Conservation (phyloP, 495 filamentous ascomycete genomes). For the Amniculicola lignicola region DNA sequence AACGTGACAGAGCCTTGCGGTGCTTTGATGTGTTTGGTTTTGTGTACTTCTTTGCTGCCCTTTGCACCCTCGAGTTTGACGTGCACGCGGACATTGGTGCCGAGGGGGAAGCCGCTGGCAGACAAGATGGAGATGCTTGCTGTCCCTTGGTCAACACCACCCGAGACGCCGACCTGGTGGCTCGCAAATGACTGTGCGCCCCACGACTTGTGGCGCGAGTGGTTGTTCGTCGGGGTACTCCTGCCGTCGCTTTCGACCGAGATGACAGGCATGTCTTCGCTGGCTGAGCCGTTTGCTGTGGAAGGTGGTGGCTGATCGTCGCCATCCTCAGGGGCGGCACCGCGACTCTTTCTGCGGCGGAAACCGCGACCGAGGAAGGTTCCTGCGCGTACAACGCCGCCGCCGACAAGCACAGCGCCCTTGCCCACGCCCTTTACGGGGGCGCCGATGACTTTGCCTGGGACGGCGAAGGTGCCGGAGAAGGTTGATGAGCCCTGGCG, state of each 20-base stretch:
- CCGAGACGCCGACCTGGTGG: constrained; percentile 48
- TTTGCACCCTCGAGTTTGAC: constrained; percentile 65
- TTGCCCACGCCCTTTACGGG: constrained; percentile 87
- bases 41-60: constrained; percentile 72
- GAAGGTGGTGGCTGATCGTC: constrained; percentile 11
- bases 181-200: constrained; percentile 54
- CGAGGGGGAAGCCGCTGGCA: constrained; percentile 71
- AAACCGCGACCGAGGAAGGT: constrained; percentile 81
- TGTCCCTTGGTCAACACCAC: constrained; percentile 61
- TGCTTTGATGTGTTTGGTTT: constrained; percentile 76
- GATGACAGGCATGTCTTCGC: constrained; percentile 32
- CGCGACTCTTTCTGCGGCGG: constrained; percentile 60
- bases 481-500: constrained; percentile 92
- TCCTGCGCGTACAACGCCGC: constrained; percentile 79
- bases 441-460: constrained; percentile 89
- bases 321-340: constrained; percentile 43
- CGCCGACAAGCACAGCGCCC: constrained; percentile 58
- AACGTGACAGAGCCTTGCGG: constrained; percentile 51
- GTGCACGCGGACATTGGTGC: constrained; percentile 76
- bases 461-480: constrained; percentile 82
- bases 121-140: constrained; percentile 78
- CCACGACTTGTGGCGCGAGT: constrained; percentile 66
- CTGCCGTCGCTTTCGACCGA: constrained; percentile 41
- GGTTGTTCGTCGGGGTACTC: constrained; percentile 34
- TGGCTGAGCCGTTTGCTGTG: constrained; percentile 21